phyloP scores from a whole-genome alignment of 768 basidiomycete genomes.

The Calocybe gangraenosa region DNA sequence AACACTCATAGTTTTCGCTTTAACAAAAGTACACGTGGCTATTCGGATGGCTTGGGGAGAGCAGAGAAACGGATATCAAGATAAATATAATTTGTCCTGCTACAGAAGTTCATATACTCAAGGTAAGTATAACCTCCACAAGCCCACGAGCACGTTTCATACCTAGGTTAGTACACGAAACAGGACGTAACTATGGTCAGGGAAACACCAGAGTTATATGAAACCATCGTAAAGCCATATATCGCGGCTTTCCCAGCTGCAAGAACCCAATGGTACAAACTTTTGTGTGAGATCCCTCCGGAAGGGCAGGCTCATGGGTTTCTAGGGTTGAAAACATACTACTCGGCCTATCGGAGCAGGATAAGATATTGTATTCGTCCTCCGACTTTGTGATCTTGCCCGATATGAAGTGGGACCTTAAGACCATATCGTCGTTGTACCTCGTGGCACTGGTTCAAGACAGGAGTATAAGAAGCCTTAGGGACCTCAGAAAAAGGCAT shows the following conservation, averaged over 20 bases:
- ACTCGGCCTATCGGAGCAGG: constrained; percentile 67
- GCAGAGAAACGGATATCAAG: constrained; percentile 61
- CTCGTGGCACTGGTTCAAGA: constrained; percentile 75
- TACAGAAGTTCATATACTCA: constrained; percentile 84
- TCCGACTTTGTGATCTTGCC: constrained; percentile 77
- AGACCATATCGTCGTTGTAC: constrained; percentile 73
- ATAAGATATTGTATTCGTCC: constrained; percentile 64
- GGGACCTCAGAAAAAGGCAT: constrained; percentile 69
- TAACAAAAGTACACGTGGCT: constrained; percentile 91
- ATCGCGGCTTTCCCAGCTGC: constrained; percentile 70
- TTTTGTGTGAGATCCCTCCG: neutral
- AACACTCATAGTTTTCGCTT: no score
- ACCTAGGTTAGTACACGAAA: constrained; percentile 56
- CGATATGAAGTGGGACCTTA: constrained; percentile 96
- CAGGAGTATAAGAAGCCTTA: constrained; percentile 58
- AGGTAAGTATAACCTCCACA: constrained; percentile 38
- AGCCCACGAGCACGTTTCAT: no score
- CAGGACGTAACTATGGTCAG: constrained; percentile 70
- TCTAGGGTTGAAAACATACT: constrained; percentile 85
- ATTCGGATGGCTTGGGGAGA: constrained; percentile 59
- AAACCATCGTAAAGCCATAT: constrained; percentile 69
- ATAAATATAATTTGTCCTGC: constrained; percentile 85
- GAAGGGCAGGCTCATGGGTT: neutral
- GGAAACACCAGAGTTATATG: constrained; percentile 82
- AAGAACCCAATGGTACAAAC: constrained; percentile 73